Evolutionary conservation across 345 rosid species (phyloP).

Genomic region (Garcia nutans): DNA sequence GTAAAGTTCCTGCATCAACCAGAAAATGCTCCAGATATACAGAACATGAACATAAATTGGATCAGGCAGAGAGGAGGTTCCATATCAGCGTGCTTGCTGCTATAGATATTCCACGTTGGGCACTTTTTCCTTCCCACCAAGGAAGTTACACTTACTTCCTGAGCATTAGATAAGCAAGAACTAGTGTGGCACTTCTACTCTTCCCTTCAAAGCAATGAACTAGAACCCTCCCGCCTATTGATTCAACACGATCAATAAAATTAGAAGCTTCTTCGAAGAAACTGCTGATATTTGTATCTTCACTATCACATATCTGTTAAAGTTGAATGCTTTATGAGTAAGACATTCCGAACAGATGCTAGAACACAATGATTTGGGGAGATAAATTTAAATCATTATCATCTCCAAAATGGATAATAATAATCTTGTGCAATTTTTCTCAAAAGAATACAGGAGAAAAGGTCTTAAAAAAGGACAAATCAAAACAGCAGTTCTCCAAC

Average conservation of each 20-base stretch:
- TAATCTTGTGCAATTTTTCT: not conserved
- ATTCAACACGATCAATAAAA: slow-evolving; percentile 78
- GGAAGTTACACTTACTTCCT: slow-evolving; percentile 60
- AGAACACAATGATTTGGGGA: not conserved
- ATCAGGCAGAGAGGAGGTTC: not conserved
- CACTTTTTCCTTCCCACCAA: not conserved
- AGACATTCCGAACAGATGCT: not conserved
- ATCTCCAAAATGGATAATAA: not conserved
- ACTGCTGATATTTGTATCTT: slow-evolving; percentile 73
- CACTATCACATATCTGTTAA: slow-evolving; percentile 73
- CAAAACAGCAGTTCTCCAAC: not conserved
- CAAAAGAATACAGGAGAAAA: not conserved
- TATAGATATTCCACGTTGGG: not conserved
- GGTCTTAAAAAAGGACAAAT: not conserved
- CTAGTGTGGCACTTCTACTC: slow-evolving; percentile 94
- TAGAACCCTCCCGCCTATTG: slow-evolving; percentile 64
- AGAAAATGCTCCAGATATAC: not conserved
- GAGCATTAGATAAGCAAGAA: slow-evolving; percentile 83
- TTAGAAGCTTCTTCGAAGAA: slow-evolving; percentile 82
- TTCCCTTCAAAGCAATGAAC: slow-evolving; percentile 99
- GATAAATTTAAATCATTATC: not conserved
- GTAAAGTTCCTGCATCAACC: slow-evolving; percentile 58
- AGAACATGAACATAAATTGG: not conserved
- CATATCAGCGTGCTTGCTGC: slow-evolving; percentile 1
- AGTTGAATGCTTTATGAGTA: slow-evolving; percentile 4